Conservation (phyloP, 2,329 filamentous ascomycete species). For the Mycogone perniciosa region DNA sequence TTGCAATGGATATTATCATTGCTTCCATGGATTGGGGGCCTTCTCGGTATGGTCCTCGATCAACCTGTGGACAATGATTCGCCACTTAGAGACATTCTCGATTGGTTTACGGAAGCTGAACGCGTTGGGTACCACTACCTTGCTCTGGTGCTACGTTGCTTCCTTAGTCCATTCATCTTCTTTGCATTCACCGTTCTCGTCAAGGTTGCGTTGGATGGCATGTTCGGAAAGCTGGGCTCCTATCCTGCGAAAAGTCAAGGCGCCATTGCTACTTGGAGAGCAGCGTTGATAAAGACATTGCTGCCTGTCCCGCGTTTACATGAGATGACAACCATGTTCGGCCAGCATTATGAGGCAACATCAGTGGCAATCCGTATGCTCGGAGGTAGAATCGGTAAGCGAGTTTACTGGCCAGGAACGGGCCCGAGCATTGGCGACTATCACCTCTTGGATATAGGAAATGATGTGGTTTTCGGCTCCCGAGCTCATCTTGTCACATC, state of each 20-base stretch:
- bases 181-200: slow-evolving; percentile 37
- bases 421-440: slow-evolving; percentile 49
- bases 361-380: slow-evolving; percentile 44
- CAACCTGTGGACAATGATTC: slow-evolving; percentile 28
- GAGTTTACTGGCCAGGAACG: slow-evolving; percentile 53
- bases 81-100: slow-evolving; percentile 35
- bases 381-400: slow-evolving; percentile 45
- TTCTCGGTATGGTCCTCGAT: slow-evolving; percentile 39
- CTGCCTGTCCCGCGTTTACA: slow-evolving; percentile 39
- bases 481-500: slow-evolving; percentile 47
- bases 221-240: slow-evolving; percentile 33
- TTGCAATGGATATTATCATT: slow-evolving; percentile 36
- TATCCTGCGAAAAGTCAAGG: slow-evolving; percentile 25
- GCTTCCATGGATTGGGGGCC: slow-evolving; percentile 38
- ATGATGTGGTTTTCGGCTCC: slow-evolving; percentile 55
- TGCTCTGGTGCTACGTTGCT: slow-evolving; percentile 35
- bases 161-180: slow-evolving; percentile 38
- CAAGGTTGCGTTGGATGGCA: slow-evolving; percentile 33
- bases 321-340: slow-evolving; percentile 44
- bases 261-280: slow-evolving; percentile 37
- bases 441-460: slow-evolving; percentile 48
- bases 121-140: slow-evolving; percentile 46
- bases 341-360: slow-evolving; percentile 49
- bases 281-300: slow-evolving; percentile 37
- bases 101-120: slow-evolving; percentile 43